A percentile compares a stretch with the other conserved stretches of the same genome.
Conservation (phyloP, 768 basidiomycete species). For the Boletus rufocinnamomeus region DNA sequence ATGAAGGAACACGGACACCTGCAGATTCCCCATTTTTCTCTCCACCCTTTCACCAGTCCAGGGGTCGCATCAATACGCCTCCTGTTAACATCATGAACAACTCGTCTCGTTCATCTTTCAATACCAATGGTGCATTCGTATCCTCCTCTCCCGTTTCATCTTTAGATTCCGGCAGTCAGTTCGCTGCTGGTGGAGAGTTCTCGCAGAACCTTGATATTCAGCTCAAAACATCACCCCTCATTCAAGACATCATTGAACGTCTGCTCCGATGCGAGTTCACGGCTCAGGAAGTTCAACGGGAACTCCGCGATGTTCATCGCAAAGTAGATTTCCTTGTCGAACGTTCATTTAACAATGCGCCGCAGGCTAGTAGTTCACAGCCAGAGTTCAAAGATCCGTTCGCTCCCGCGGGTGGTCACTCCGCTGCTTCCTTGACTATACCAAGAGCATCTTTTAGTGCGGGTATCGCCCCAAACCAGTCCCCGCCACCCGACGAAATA, state of each 20-base stretch:
- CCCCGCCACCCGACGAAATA: conserved; percentile 67
- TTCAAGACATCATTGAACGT: conserved; percentile 76
- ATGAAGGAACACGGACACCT: conserved; percentile 29
- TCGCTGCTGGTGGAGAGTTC: conserved; percentile 50
- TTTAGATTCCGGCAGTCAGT: conserved; percentile 70
- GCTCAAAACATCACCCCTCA: conserved; percentile 71
- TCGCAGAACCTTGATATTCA: conserved; percentile 64
- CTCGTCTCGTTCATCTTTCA: conserved; percentile 44
- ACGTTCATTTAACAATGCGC: conserved; percentile 46
- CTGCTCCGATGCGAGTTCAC: conserved; percentile 70
- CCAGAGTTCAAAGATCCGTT: conserved; percentile 89
- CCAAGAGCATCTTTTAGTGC: conserved; percentile 65
- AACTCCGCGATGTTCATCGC: conserved; percentile 70
- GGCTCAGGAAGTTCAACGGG: conserved; percentile 70
- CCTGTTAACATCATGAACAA: conserved; percentile 41
- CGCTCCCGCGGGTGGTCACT: conserved; percentile 43
- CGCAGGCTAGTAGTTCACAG: conserved; percentile 35
- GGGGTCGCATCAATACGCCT: conserved; percentile 46
- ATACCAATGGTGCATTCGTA: conserved; percentile 46
- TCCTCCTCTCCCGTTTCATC: conserved; percentile 82
- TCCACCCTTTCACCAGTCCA: conserved; percentile 39
- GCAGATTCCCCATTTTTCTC: conserved; percentile 42
- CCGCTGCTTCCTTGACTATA: conserved; percentile 40
- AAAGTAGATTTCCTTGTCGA: conserved; percentile 80
- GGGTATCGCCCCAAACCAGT: conserved; percentile 72